Evolutionary conservation across 23 red algal species (phyloP), one percentile per base, ranked within the genome.

Genomic region (Chondrus crispus): DNA sequence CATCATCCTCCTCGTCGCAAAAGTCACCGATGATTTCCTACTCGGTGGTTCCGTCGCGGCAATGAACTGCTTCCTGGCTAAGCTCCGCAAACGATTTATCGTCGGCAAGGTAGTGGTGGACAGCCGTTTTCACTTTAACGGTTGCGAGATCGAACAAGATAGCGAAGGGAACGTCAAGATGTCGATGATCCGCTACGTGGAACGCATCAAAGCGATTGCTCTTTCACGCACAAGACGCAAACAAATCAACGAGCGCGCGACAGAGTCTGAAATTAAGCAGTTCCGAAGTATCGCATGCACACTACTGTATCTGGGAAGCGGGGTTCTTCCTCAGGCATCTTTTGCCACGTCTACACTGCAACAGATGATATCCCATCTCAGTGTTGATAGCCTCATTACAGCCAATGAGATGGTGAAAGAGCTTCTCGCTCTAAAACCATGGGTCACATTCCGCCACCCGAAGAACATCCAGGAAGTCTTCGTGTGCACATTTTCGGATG

Each of bases 251-350:
- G 9, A 87, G 35, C 39, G 37, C 19, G 58, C 83, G 5, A 51
- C 83, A 5, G 63, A 74, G 29, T 44, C 48, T 32, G 83, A 70
- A 0, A 26, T 54, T 12, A 4, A 1, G 6, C 28, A 57, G 1
- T 88, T 75, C 51, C 68, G 50, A 12, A 41, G 47, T 42, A 13
- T 52, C 3, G 68, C 41, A 13, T 36, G 85, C 18, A 88, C 45
- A 18, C 48, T 88, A 7, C 55, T 88, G 45, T 66, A 88, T 62
- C 44, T 88, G 1, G 85, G 85, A 3, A 38, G 22, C 1, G 28
- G 0, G 14, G 3, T 88, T 18, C 36, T 88, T 55, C 68, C 68
- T 10, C 38, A 75, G 76, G 71, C 68, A 35, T 75, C 71, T 43
- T 77, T 32, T 39, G 46, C 76, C 6, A 78, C 85, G 4, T 75